Conservation (phyloP, 2,329 filamentous ascomycete species). For the Bipolaris oryzae region DNA sequence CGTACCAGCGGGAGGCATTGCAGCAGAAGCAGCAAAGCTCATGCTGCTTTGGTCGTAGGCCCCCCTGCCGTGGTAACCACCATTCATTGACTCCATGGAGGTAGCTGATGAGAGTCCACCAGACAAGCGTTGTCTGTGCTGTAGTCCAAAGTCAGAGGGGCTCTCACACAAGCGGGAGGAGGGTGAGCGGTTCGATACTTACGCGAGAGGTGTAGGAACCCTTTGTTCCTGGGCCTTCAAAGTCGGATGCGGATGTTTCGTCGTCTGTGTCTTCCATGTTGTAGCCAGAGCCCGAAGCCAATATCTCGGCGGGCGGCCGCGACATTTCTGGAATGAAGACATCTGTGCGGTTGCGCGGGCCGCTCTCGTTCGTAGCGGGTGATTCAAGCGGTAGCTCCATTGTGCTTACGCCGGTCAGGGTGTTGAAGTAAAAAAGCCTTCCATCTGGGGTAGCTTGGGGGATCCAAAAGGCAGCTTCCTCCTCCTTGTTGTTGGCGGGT, state of each 20-base stretch:
- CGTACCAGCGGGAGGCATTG: conserved; percentile 57
- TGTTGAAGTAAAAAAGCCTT: conserved; percentile 96
- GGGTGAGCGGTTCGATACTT: conserved; percentile 46
- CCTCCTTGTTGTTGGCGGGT: conserved; percentile 65
- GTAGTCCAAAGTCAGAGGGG: conserved; percentile 23
- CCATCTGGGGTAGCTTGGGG: conserved; percentile 95
- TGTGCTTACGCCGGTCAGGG: conserved; percentile 90
- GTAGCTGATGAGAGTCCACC: conserved; percentile 82
- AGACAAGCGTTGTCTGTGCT: conserved; percentile 61
- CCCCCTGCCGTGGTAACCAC: conserved; percentile 65
- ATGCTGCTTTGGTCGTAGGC: conserved; percentile 51
- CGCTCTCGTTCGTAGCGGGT: conserved; percentile 79
- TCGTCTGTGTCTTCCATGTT: conserved; percentile 90
- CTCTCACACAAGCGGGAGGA: conserved; percentile 1
- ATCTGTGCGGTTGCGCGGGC: conserved; percentile 86
- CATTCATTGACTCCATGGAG: conserved; percentile 89
- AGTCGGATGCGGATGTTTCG: conserved; percentile 79
- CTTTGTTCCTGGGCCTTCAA: conserved; percentile 77
- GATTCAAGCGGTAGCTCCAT: conserved; percentile 95
- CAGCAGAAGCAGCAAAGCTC: conserved; percentile 53
- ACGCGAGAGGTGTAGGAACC: conserved; percentile 72
- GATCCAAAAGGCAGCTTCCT: conserved; percentile 96
- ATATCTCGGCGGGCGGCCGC: conserved; percentile 85
- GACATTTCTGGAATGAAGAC: conserved; percentile 88
- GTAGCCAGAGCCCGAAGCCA: conserved; percentile 81